Base-by-base conservation (phyloP, 1,284 basidiomycete genomes). In the Naganishia albida region DNA sequence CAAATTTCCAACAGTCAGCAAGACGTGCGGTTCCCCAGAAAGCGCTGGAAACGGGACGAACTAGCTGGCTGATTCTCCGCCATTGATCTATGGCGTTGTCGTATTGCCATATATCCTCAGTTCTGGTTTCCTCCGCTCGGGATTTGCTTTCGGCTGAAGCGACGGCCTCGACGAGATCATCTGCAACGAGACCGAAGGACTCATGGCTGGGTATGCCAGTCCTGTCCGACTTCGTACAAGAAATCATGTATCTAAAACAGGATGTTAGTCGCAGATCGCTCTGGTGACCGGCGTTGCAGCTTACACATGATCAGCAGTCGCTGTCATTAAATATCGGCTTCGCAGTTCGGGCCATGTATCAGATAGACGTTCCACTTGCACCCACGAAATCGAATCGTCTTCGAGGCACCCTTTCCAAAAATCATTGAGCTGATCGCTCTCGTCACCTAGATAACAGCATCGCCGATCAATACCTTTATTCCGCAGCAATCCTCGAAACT, bases 361-460 rank as follows among this genome's bases (percentile, higher is more conserved):
- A 2, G 44, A 40, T n/a, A 6, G 13, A 30, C 46, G 56, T 20
- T 50, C 18, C 3, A 60, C 13, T 18, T n/a, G 46, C 7, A 3
- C 23, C 56, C 56, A 60, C 13, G 56, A 60, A 15, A 60, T 30
- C 18, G 38, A 12, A 25, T 50, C 56, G n/a, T 44, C 46, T 10
- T 39, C 23, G 20, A 60, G 25, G 2, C 20, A 49, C 20, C 56
- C 56, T 50, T 26, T 60, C 56, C 56, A 60, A 16, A 60, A 60
- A 7, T 60, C 56, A 30, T 60, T 49, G 1, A 60, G 23, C 20
- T 60, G 30, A 2, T 16, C 23, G 6, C 34, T 34, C 34, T 46
- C 56, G 28, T 60, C 34, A 20, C 38, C 56, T 59, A 20, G n/a
- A n/a, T n/a, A n/a, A n/a, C 16, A 4, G 34, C 10, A 40, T 3